Evolutionary conservation across 2,329 filamentous ascomycete genomes (phyloP).

Genomic region (Periconia digitata): DNA sequence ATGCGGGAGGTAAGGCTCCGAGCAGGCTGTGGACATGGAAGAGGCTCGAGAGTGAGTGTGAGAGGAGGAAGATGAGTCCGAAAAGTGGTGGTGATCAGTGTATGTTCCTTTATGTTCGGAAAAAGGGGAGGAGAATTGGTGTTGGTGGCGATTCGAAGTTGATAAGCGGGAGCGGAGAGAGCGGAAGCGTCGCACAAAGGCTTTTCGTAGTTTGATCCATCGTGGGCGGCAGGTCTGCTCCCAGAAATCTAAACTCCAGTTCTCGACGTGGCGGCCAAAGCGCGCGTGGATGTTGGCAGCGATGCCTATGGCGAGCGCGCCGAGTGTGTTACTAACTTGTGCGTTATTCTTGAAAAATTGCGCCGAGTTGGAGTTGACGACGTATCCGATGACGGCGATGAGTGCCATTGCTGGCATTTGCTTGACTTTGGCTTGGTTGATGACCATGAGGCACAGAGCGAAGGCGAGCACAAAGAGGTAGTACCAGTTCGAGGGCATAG

Average conservation of each 20-base stretch:
- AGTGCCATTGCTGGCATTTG: constrained; percentile 75
- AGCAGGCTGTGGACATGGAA: constrained; percentile 19
- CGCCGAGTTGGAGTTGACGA: constrained; percentile 73
- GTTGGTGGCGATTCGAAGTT: neutral
- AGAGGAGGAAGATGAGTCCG: neutral
- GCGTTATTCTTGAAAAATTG: constrained; percentile 68
- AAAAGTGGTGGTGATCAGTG: neutral
- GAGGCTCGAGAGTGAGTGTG: constrained; percentile 19
- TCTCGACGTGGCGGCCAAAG: constrained; percentile 61
- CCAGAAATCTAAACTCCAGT: constrained; percentile 58
- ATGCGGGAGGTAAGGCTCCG: constrained; percentile 22
- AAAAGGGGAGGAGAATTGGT: neutral
- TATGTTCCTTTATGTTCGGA: neutral
- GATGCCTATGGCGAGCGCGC: constrained; percentile 74
- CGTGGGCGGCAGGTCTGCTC: constrained; percentile 51
- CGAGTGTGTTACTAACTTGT: constrained; percentile 76
- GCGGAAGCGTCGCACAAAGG: constrained; percentile 25
- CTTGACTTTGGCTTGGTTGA: constrained; percentile 80
- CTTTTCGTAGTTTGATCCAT: constrained; percentile 29
- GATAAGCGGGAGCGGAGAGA: constrained; percentile 8
- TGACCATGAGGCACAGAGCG: constrained; percentile 70
- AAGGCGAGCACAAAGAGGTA: constrained; percentile 77
- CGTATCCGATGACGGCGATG: constrained; percentile 73
- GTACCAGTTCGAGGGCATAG: constrained; percentile 56
- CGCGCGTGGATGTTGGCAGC: constrained; percentile 79